Percentiles rank a stretch among this genome's conserved stretches.
These are phyloP conservation scores for Papiliotrema fonsecae DNA, from an alignment of 1,284 basidiomycete genomes.

Conservation along the genomic window DNA sequence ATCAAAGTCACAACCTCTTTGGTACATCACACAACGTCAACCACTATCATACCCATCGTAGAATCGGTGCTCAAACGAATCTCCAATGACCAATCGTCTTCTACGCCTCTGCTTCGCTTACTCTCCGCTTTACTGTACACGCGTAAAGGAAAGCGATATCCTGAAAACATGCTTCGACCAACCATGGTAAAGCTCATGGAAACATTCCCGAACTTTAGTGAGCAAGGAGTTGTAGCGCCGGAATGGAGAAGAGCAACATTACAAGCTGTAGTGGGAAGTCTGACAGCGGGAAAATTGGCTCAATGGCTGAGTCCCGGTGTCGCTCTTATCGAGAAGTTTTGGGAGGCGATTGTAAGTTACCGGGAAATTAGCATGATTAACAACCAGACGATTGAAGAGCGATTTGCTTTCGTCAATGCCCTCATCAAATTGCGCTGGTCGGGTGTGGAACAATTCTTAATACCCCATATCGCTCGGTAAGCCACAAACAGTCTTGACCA, in stretches of 20 bases:
- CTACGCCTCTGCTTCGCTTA: slow-evolving; percentile 9
- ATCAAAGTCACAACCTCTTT: slow-evolving; percentile 61
- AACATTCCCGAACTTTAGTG: slow-evolving; percentile 3
- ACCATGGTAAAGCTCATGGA: slow-evolving; percentile 35
- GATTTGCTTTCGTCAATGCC: slow-evolving; percentile 40
- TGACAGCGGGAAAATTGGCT: slow-evolving; percentile 43
- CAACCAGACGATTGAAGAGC: slow-evolving; percentile 22
- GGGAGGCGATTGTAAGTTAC: slow-evolving; percentile 34
- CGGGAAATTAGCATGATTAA: slow-evolving; percentile 4
- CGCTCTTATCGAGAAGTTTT: slow-evolving; percentile 40
- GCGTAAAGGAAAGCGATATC: slow-evolving; percentile 50
- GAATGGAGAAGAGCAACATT: slow-evolving; percentile 30
- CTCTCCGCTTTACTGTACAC: slow-evolving; percentile 51
- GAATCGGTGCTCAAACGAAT: slow-evolving; percentile 47
- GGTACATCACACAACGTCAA: slow-evolving; percentile 67
- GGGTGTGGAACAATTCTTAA: slow-evolving; percentile 47
- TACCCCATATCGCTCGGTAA: slow-evolving; percentile 39
- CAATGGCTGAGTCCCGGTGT: slow-evolving; percentile 49
- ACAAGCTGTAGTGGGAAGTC: slow-evolving; percentile 25
- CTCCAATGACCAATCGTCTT: neutral
- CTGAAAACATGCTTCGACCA: slow-evolving; percentile 49
- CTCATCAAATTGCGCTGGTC: slow-evolving; percentile 43
- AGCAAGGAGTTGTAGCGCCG: no score
- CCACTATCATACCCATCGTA: slow-evolving; percentile 59
- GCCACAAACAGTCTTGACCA: slow-evolving; percentile 3